Evolutionary conservation across 2,329 filamentous ascomycete species (phyloP).

Genomic region (Exophiala sp.): DNA sequence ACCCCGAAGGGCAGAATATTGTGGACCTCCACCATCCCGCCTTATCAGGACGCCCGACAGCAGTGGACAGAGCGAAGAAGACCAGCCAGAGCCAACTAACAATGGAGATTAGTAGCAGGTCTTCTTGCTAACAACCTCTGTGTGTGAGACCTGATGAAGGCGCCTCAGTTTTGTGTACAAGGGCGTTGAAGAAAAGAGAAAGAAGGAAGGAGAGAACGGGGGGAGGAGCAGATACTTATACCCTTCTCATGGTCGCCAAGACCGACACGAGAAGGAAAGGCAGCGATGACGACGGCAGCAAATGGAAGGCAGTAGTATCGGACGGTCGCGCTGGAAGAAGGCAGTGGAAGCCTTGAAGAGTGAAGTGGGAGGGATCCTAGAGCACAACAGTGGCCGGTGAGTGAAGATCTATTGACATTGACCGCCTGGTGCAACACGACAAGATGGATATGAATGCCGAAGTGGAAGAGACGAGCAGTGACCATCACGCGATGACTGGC

Average conservation of each 20-base stretch:
- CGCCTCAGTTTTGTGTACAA: constrained; percentile 8
- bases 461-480: too few relatives aligned
- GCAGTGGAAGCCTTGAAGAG: too few relatives aligned
- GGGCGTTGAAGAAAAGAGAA: constrained; percentile 1
- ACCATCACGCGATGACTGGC: too few relatives aligned
- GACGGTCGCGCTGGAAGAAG: too few relatives aligned
- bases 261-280: background rate
- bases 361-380: too few relatives aligned
- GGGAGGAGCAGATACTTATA: constrained; percentile 1
- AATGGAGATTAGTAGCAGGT: constrained; percentile 12
- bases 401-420: too few relatives aligned
- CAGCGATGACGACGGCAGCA: background rate
- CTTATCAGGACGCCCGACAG: constrained; percentile 1
- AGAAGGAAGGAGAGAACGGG: background rate
- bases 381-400: too few relatives aligned
- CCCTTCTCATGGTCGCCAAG: background rate
- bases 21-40: constrained; percentile 1
- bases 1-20: background rate
- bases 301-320: too few relatives aligned
- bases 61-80: background rate
- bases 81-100: constrained; percentile 7
- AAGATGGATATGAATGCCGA: too few relatives aligned
- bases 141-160: background rate
- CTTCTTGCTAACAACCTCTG: background rate
- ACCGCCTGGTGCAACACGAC: too few relatives aligned